Evolutionary conservation across 1,284 basidiomycete genomes (phyloP).

Genomic region (Tilletia horrida): DNA sequence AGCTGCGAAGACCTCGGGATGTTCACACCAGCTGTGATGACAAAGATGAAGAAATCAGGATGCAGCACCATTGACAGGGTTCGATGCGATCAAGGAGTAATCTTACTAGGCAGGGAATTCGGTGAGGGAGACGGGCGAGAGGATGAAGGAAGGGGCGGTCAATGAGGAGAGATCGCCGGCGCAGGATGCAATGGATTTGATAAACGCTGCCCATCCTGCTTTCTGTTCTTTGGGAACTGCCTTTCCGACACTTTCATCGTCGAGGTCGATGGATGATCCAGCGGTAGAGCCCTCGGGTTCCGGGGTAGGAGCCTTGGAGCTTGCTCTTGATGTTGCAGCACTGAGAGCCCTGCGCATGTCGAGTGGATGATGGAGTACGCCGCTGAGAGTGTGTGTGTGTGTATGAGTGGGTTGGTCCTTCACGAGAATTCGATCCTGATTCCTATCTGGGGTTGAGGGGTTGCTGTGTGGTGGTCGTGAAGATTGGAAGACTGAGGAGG

Average conservation of each 20-base stretch:
- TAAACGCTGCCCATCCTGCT: conserved; percentile 44
- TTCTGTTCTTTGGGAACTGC: conserved; percentile 39
- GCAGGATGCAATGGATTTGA: conserved; percentile 52
- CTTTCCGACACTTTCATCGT: conserved; percentile 18
- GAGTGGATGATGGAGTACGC: too few relatives aligned
- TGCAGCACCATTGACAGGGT: too few relatives aligned
- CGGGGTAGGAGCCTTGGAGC: conserved; percentile 5
- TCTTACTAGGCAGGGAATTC: conserved; percentile 49
- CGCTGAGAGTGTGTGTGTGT: too few relatives aligned
- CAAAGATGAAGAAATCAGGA: background rate
- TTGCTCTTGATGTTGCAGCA: background rate
- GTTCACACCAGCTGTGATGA: conserved; percentile 48
- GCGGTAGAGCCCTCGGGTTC: background rate
- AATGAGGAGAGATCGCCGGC: conserved; percentile 83
- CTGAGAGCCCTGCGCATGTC: conserved; percentile 16
- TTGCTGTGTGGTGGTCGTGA: too few relatives aligned
- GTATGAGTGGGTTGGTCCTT: too few relatives aligned
- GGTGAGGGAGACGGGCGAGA: conserved; percentile 54
- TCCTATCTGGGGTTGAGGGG: too few relatives aligned
- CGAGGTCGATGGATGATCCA: background rate
- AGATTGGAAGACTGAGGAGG: too few relatives aligned
- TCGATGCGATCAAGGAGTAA: background rate
- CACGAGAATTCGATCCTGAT: too few relatives aligned
- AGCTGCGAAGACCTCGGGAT: conserved; percentile 44
- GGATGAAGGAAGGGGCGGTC: conserved; percentile 73